These are phyloP conservation scores for Aciculosporium take DNA, from an alignment of 2,329 filamentous ascomycete species.

Conservation along the genomic window DNA sequence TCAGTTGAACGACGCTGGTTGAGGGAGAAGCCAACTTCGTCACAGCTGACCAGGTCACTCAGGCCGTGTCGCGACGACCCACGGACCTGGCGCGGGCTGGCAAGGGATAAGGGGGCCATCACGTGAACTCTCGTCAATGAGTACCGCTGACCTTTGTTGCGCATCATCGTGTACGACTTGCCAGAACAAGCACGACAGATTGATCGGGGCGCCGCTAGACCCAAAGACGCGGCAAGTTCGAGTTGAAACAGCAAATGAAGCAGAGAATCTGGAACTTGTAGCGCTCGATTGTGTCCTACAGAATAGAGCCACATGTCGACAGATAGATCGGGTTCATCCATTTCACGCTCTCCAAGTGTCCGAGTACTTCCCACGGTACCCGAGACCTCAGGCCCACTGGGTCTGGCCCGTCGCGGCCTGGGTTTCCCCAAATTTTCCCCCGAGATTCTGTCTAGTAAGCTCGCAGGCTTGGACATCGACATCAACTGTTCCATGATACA, in stretches of 20 bases:
- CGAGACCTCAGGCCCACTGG: conserved; percentile 21
- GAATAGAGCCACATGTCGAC: no score
- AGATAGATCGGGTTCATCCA: no score
- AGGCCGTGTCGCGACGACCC: neutral
- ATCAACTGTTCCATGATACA: neutral
- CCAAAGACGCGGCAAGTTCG: no score
- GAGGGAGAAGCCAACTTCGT: neutral
- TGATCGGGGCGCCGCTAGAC: no score
- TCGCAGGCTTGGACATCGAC: neutral
- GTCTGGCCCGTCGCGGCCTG: conserved; percentile 8
- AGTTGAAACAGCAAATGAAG: no score
- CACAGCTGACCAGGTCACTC: conserved; percentile 3
- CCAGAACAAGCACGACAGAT: no score
- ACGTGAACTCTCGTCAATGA: conserved; percentile 2
- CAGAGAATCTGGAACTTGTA: no score
- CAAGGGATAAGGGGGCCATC: neutral
- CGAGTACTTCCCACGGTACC: no score
- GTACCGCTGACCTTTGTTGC: no score
- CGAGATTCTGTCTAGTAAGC: conserved; percentile 9
- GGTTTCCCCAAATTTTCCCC: conserved; percentile 16
- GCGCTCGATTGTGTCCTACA: no score
- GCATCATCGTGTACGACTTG: no score
- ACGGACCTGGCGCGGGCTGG: neutral
- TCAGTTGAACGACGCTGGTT: neutral
- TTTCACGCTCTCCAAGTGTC: no score